Evolutionary conservation across 345 rosid genomes (phyloP).

Genomic region (Alliaria petiolata): DNA sequence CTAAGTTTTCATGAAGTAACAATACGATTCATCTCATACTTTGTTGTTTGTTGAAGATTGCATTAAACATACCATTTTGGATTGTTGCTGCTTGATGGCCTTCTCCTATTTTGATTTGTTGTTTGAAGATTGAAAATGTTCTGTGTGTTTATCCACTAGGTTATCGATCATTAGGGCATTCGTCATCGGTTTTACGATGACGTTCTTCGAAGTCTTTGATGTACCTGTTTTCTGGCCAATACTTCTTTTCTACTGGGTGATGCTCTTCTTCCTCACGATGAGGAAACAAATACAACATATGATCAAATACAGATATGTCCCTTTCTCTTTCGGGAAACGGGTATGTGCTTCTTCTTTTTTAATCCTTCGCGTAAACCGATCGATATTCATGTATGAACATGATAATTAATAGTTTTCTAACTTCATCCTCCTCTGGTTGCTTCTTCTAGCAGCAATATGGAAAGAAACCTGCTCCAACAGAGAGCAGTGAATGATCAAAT

Average conservation of each 20-base stretch:
- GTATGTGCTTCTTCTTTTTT: constrained; percentile 31
- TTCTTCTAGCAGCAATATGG: constrained; percentile 50
- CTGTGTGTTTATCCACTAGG: constrained; percentile 32
- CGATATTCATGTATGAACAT: neutral
- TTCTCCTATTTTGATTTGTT: neutral
- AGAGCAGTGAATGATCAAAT: constrained; percentile 32
- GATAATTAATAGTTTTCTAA: constrained; percentile 2
- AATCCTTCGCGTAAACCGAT: neutral
- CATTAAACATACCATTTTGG: neutral
- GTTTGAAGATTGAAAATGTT: neutral
- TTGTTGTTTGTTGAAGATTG: no score
- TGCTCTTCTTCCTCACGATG: constrained; percentile 79
- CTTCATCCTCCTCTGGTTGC: neutral
- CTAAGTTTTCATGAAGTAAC: no score
- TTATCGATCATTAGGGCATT: constrained; percentile 72
- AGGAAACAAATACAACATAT: constrained; percentile 86
- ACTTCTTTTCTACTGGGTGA: constrained; percentile 86
- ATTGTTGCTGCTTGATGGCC: neutral
- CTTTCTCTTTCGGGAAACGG: constrained; percentile 86
- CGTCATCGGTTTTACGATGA: constrained; percentile 65
- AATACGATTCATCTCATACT: no score
- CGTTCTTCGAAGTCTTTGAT: constrained; percentile 72
- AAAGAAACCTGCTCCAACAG: constrained; percentile 54
- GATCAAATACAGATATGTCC: constrained; percentile 92
- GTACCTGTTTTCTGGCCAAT: constrained; percentile 99